These are phyloP conservation scores for Arthrinium puccinioides DNA, from an alignment of 2,329 filamentous ascomycete species.

Conservation along the genomic window DNA sequence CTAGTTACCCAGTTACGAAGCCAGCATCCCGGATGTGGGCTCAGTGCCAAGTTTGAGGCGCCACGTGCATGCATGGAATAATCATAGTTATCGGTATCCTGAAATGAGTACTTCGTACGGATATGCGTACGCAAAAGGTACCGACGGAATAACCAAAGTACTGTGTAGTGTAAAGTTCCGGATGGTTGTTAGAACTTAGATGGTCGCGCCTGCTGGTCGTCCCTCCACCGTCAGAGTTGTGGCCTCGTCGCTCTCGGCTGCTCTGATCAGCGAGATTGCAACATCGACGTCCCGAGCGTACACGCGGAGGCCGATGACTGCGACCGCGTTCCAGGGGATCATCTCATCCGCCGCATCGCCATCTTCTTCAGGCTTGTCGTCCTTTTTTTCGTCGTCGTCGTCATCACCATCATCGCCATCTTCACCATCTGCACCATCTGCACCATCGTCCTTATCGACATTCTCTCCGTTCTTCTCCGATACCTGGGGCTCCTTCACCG, in stretches of 20 bases:
- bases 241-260: slow-evolving; percentile 2
- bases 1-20: no score
- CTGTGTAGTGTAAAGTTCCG: no score
- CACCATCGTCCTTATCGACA: slow-evolving; percentile 19
- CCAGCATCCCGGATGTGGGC: no score
- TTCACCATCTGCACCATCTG: slow-evolving; percentile 11
- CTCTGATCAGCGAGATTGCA: slow-evolving; percentile 4
- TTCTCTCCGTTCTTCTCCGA: slow-evolving; percentile 16
- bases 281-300: slow-evolving; percentile 26
- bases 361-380: background rate
- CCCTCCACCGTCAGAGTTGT: slow-evolving; percentile 5
- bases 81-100: no score
- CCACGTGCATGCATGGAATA: no score
- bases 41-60: no score
- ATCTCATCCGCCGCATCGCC: background rate
- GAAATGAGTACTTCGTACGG: no score
- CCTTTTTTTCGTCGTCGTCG: slow-evolving; percentile 9
- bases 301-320: slow-evolving; percentile 49
- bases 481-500: background rate
- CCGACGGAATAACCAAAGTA: no score
- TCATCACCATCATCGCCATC: slow-evolving; percentile 10
- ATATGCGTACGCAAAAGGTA: no score
- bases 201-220: slow-evolving; percentile 5
- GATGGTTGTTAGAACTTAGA: no score
- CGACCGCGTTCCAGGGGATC: slow-evolving; percentile 52